phyloP scores from a whole-genome alignment of 768 basidiomycete species.

The Gyrodon lividus region DNA sequence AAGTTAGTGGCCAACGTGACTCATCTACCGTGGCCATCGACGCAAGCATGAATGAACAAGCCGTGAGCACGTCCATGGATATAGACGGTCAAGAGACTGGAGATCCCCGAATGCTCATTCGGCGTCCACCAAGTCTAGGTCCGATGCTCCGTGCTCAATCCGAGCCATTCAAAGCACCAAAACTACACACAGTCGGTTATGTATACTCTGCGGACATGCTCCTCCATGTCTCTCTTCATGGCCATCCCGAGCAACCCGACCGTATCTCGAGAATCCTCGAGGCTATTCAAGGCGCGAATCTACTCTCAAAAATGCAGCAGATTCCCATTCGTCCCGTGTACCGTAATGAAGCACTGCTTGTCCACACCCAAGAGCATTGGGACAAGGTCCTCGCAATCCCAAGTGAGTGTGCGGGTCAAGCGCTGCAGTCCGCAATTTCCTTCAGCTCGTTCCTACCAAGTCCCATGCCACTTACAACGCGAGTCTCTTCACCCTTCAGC shows the following conservation, averaged over 20 bases:
- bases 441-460: not conserved
- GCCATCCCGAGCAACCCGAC: slow-evolving; percentile 74
- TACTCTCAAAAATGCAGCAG: slow-evolving; percentile 71
- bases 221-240: slow-evolving; percentile 65
- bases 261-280: slow-evolving; percentile 79
- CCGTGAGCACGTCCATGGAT: slow-evolving; percentile 26
- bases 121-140: slow-evolving; percentile 20
- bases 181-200: slow-evolving; percentile 61
- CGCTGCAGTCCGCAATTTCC: slow-evolving; percentile 1
- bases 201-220: slow-evolving; percentile 89
- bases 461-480: slow-evolving; percentile 13
- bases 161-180: slow-evolving; percentile 29
- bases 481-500: slow-evolving; percentile 41
- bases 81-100: slow-evolving; percentile 21
- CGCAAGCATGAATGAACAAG: slow-evolving; percentile 20
- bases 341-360: slow-evolving; percentile 79
- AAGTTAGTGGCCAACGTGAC: not conserved
- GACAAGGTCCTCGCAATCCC: slow-evolving; percentile 82
- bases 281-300: slow-evolving; percentile 55
- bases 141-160: slow-evolving; percentile 26
- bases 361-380: slow-evolving; percentile 92
- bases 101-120: not conserved
- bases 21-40: not conserved
- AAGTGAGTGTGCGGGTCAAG: slow-evolving; percentile 49
- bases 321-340: slow-evolving; percentile 73